These are phyloP conservation scores for Aureobasidium lini DNA, from an alignment of 2,329 filamentous ascomycete species.

Conservation along the genomic window DNA sequence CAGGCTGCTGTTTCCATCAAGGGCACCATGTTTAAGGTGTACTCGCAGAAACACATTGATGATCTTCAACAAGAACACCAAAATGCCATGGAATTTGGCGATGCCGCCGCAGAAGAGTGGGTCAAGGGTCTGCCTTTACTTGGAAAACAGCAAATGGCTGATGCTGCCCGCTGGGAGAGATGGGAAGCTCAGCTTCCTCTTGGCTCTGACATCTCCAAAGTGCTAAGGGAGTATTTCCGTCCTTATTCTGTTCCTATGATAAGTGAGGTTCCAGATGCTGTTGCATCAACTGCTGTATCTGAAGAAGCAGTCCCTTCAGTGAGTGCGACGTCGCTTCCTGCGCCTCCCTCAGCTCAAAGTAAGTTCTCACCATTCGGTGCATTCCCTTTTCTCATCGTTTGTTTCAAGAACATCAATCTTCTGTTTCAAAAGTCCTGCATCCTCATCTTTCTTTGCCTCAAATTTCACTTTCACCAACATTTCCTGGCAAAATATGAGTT, in stretches of 20 bases:
- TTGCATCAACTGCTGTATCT: not conserved
- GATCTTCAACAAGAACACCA: conserved; percentile 56
- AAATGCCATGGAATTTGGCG: conserved; percentile 57
- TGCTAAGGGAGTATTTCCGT: conserved; percentile 28
- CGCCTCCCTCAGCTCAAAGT: conserved; percentile 12
- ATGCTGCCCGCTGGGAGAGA: conserved; percentile 65
- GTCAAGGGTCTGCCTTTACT: conserved; percentile 62
- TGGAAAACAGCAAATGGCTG: conserved; percentile 53
- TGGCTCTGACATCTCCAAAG: conserved; percentile 22
- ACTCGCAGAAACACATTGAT: conserved; percentile 55
- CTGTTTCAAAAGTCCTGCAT: too few relatives aligned
- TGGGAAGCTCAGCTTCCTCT: conserved; percentile 48
- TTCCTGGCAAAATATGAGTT: too few relatives aligned
- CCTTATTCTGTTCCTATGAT: conserved; percentile 17
- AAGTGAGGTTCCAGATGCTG: not conserved
- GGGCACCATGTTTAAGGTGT: conserved; percentile 57
- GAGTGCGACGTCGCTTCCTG: conserved; percentile 7
- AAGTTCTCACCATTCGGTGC: conserved; percentile 3
- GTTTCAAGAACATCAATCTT: too few relatives aligned
- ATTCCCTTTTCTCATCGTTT: not conserved
- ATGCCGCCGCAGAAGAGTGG: conserved; percentile 67
- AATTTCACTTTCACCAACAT: not conserved
- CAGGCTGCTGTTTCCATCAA: conserved; percentile 39
- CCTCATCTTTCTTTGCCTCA: not conserved
- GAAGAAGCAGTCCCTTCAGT: not conserved